Conservation (phyloP, 495 filamentous ascomycete species). For the Aspergillus asperescens region DNA sequence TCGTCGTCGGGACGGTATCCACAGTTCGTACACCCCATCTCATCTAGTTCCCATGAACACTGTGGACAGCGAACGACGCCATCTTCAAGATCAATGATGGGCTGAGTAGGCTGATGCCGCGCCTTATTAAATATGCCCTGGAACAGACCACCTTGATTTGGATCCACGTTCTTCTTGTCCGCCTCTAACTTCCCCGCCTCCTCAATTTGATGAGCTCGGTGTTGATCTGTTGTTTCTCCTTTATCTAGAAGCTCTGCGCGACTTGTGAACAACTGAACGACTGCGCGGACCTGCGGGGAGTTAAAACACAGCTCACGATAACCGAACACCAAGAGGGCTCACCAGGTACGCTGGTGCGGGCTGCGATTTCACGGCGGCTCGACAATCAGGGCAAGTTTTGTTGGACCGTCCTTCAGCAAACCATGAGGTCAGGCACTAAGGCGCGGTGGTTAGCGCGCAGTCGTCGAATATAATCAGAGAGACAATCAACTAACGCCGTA, state of each 20-base stretch:
- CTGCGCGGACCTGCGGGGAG: constrained; percentile 53
- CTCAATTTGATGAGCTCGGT: constrained; percentile 52
- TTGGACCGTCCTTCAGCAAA: constrained; percentile 53
- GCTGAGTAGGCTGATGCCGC: constrained; percentile 20
- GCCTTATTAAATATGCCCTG: constrained; percentile 53
- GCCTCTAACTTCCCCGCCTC: constrained; percentile 58
- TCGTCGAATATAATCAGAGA: background rate
- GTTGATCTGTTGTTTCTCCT: constrained; percentile 57
- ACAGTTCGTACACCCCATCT: constrained; percentile 50
- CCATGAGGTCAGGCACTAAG: constrained; percentile 62
- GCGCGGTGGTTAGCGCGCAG: background rate
- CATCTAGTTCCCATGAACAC: constrained; percentile 63
- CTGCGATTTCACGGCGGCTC: constrained; percentile 50
- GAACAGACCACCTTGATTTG: constrained; percentile 55
- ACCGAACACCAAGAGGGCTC: constrained; percentile 15
- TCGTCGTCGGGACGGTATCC: constrained; percentile 44
- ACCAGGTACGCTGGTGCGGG: constrained; percentile 70
- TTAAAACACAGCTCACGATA: constrained; percentile 9
- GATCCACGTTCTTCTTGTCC: constrained; percentile 45
- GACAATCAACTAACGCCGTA: constrained; percentile 50
- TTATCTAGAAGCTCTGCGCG: constrained; percentile 59
- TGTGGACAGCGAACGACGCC: constrained; percentile 57
- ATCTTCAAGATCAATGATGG: constrained; percentile 56
- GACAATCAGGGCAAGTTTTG: constrained; percentile 70
- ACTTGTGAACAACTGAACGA: constrained; percentile 60